Evolutionary conservation across 2,329 filamentous ascomycete species (phyloP).

Genomic region (Neoscytalidium dimidiatum): DNA sequence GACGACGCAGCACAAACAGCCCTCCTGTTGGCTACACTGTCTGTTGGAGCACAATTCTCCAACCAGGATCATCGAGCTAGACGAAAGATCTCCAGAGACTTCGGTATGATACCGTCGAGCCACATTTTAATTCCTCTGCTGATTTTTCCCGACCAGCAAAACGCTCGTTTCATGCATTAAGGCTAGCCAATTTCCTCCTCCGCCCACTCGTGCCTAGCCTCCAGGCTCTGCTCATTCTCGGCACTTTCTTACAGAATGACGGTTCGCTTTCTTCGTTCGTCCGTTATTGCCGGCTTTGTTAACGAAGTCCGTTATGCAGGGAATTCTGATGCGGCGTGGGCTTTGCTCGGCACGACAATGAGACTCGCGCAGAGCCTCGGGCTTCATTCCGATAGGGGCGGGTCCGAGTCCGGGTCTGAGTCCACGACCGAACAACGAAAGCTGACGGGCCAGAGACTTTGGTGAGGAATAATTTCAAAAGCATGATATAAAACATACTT

Average conservation of each 20-base stretch:
- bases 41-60: conserved; percentile 6
- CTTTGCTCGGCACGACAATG: background rate
- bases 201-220: background rate
- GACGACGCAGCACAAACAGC: background rate
- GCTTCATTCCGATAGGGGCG: background rate
- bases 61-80: background rate
- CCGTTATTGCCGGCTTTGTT: too few species aligned
- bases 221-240: conserved; percentile 1
- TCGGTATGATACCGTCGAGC: background rate
- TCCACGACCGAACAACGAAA: background rate
- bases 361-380: conserved; percentile 9
- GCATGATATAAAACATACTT: background rate
- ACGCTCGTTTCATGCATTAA: conserved; percentile 9
- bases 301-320: too few species aligned
- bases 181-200: conserved; percentile 4
- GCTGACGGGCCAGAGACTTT: background rate
- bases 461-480: background rate
- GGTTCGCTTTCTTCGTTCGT: background rate
- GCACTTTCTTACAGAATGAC: conserved; percentile 12
- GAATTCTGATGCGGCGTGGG: conserved; percentile 13
- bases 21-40: background rate
- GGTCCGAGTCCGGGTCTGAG: too few species aligned
- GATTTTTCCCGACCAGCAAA: background rate
- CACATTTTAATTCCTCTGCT: background rate
- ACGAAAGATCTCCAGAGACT: background rate